Evolutionary conservation across 371 early-diverging fungal genomes (phyloP).

Genomic region (Haplosporangium sp.): DNA sequence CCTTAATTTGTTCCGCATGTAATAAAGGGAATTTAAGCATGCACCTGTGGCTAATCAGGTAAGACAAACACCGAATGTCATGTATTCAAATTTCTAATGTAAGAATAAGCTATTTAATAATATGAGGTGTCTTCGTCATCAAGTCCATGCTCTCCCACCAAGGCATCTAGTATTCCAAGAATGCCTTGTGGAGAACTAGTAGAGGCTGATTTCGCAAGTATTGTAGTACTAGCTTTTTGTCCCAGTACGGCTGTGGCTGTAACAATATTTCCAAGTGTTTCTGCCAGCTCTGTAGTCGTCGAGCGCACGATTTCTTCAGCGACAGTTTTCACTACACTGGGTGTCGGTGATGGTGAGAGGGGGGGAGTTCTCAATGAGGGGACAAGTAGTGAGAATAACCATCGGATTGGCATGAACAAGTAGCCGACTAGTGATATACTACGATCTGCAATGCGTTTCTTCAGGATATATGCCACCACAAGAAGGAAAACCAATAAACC

Average conservation of each 20-base stretch:
- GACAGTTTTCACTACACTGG: neutral
- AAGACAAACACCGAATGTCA: neutral
- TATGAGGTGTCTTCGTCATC: neutral
- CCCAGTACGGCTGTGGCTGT: neutral
- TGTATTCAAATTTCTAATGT: neutral
- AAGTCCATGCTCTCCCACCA: conserved; percentile 30
- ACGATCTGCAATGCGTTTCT: conserved; percentile 76
- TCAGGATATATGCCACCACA: conserved; percentile 75
- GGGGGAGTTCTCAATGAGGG: conserved; percentile 33
- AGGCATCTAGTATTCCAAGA: conserved; percentile 34
- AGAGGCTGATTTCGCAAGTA: neutral
- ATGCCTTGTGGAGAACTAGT: conserved; percentile 26
- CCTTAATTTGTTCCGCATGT: conserved; percentile 9
- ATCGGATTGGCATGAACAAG: conserved; percentile 57
- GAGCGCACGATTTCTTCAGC: conserved; percentile 4
- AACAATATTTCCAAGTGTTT: neutral
- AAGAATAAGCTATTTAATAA: neutral
- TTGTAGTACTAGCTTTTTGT: conserved; percentile 3
- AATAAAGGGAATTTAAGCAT: neutral
- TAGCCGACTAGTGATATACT: conserved; percentile 68
- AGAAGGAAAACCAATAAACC: conserved; percentile 71
- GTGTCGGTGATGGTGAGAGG: neutral
- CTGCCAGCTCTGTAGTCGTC: neutral
- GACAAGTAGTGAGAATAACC: conserved; percentile 39
- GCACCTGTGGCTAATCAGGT: neutral